phyloP scores from a whole-genome alignment of 2,329 filamentous ascomycete genomes.

The Periconia digitata region DNA sequence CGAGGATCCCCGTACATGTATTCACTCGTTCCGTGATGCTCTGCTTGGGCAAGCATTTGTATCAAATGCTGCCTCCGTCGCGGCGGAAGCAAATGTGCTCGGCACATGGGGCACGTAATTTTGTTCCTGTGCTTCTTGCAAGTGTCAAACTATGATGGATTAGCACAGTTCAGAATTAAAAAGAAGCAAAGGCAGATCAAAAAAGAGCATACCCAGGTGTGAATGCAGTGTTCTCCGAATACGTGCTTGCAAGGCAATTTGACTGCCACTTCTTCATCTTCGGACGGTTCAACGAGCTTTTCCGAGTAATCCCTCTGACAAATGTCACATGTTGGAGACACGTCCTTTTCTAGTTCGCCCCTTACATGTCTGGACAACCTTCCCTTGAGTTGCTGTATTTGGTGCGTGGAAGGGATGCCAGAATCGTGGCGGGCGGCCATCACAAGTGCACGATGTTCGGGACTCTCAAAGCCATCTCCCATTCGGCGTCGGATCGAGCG shows the following conservation, averaged over 20 bases:
- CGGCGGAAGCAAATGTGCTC: slow-evolving; percentile 32
- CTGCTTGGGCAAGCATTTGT: slow-evolving; percentile 6
- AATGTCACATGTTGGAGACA: slow-evolving; percentile 34
- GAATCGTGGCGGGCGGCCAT: slow-evolving; percentile 18
- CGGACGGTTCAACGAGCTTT: slow-evolving; percentile 26
- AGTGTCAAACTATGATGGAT: slow-evolving; percentile 29
- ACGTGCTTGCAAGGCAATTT: slow-evolving; percentile 37
- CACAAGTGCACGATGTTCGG: slow-evolving; percentile 9
- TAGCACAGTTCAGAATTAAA: neutral
- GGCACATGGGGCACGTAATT: slow-evolving; percentile 42
- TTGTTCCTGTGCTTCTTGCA: slow-evolving; percentile 41
- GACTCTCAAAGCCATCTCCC: neutral
- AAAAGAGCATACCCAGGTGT: slow-evolving; percentile 29
- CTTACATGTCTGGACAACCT: slow-evolving; percentile 27
- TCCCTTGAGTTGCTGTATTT: slow-evolving; percentile 34
- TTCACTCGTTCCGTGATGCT: slow-evolving; percentile 1
- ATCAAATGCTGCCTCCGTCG: neutral
- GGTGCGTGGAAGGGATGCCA: slow-evolving; percentile 23
- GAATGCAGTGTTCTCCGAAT: slow-evolving; percentile 41
- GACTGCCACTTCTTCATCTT: slow-evolving; percentile 37
- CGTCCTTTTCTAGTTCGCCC: slow-evolving; percentile 26
- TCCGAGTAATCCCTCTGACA: slow-evolving; percentile 40
- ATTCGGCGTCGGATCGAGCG: slow-evolving; percentile 9
- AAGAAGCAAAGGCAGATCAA: neutral
- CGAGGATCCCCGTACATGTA: neutral